Evolutionary conservation across 1,284 basidiomycete genomes (phyloP).

Genomic region (Ustilago lituana): DNA sequence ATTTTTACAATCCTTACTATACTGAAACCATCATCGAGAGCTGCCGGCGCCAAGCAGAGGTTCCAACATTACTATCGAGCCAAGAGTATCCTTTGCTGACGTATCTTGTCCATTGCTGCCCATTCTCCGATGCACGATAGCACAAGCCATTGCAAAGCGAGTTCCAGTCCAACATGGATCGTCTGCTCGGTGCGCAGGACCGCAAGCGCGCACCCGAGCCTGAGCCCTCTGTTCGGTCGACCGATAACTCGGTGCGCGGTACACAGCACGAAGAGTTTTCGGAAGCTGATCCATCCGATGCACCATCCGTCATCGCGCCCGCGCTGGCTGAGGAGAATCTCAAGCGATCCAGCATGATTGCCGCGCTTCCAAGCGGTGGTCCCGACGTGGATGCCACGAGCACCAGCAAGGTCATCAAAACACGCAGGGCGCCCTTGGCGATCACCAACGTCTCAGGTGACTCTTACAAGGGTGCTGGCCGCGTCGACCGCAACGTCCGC

Average conservation of each 20-base stretch:
- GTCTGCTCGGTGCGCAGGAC: constrained; percentile 53
- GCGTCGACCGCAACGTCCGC: constrained; percentile 36
- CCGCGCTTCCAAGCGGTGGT: constrained; percentile 43
- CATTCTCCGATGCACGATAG: constrained; percentile 21
- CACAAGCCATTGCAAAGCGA: constrained; percentile 58
- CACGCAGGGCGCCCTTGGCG: constrained; percentile 16
- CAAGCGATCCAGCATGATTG: constrained; percentile 33
- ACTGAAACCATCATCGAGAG: constrained; percentile 37
- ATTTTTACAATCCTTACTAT: constrained; percentile 55
- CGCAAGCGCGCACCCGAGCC: constrained; percentile 37
- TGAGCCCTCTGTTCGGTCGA: constrained; percentile 31
- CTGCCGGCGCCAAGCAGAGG: not conserved
- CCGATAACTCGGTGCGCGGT: constrained; percentile 44
- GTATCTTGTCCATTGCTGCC: too few relatives aligned
- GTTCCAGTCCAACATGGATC: constrained; percentile 62
- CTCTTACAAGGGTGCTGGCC: constrained; percentile 52
- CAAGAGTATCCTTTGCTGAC: too few relatives aligned
- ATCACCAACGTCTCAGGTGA: constrained; percentile 42
- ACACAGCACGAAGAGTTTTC: constrained; percentile 54
- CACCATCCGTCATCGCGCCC: constrained; percentile 40
- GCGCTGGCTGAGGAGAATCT: constrained; percentile 28
- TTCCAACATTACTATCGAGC: too few relatives aligned
- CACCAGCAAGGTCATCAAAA: constrained; percentile 16
- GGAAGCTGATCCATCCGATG: constrained; percentile 32
- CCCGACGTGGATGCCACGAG: constrained; percentile 23